Evolutionary conservation across 164 flowering plant species (phyloP).

Genomic region (Macadamia integrifolia): DNA sequence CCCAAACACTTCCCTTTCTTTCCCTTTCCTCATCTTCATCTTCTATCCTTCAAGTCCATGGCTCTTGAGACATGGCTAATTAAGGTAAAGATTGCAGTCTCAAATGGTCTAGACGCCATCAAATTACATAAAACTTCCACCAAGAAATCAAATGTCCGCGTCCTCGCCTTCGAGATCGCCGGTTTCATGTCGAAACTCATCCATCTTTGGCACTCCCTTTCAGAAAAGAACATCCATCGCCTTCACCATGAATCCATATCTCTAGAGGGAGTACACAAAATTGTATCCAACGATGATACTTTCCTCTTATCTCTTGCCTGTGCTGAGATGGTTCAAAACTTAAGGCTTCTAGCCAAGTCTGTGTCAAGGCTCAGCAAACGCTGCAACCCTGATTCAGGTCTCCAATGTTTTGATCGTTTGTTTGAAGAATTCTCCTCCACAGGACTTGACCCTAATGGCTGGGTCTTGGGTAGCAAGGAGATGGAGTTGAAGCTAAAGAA

Average conservation of each 20-base stretch:
- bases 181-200: conserved; percentile 75
- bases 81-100: conserved; percentile 53
- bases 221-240: conserved; percentile 48
- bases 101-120: conserved; percentile 30
- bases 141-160: conserved; percentile 46
- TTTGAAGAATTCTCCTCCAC: conserved; percentile 52
- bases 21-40: conserved; percentile 3
- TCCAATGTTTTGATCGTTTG: conserved; percentile 35
- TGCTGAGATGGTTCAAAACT: conserved; percentile 57
- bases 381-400: conserved; percentile 31
- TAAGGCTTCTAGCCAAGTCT: conserved; percentile 37
- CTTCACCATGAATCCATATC: conserved; percentile 45
- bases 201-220: conserved; percentile 65
- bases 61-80: conserved; percentile 72
- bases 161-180: conserved; percentile 77
- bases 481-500: conserved; percentile 54
- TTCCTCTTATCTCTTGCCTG: conserved; percentile 76
- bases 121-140: conserved; percentile 8
- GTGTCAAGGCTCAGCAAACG: conserved; percentile 38
- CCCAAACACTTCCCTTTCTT: not conserved
- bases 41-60: conserved; percentile 29
- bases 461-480: conserved; percentile 51
- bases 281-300: conserved; percentile 76
- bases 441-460: conserved; percentile 44
- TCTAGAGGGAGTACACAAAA: conserved; percentile 76